A percentile compares a stretch with the other conserved stretches of the same genome.
These are phyloP conservation scores for Pichia cephalocereana DNA, from an alignment of 805 yeast species.

Conservation along the genomic window DNA sequence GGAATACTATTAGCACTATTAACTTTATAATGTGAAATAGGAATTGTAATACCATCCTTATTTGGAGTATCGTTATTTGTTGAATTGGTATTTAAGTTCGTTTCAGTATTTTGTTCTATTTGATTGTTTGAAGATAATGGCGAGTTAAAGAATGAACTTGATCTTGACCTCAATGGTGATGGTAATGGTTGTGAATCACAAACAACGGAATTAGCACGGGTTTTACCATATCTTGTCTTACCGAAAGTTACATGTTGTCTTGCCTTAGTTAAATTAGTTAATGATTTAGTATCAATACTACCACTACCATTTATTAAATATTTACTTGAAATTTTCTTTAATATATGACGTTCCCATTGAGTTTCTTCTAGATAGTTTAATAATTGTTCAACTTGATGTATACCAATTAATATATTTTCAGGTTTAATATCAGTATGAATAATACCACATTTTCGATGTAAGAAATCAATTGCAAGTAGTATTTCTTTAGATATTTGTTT, in stretches of 20 bases:
- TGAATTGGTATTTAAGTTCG: background rate
- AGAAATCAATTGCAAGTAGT: conserved; percentile 44
- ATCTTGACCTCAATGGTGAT: conserved; percentile 62
- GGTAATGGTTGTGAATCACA: conserved; percentile 93
- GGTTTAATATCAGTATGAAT: conserved; percentile 75
- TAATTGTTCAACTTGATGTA: conserved; percentile 44
- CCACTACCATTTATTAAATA: conserved; percentile 13
- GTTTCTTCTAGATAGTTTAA: conserved; percentile 35
- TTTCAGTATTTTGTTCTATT: background rate
- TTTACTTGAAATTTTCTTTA: conserved; percentile 20
- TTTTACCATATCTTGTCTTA: conserved; percentile 39
- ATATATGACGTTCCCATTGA: conserved; percentile 27
- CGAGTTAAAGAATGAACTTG: conserved; percentile 22
- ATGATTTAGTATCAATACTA: conserved; percentile 7
- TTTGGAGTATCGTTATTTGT: conserved; percentile 3
- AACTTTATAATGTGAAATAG: conserved; percentile 6
- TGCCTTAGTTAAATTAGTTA: conserved; percentile 9
- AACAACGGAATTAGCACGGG: conserved; percentile 52
- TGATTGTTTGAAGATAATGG: conserved; percentile 5
- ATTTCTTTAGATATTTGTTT: conserved; percentile 53
- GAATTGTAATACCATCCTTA: conserved; percentile 9
- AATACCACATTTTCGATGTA: conserved; percentile 54
- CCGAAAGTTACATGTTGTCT: conserved; percentile 18
- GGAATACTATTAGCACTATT: background rate
- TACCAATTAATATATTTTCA: conserved; percentile 52